A percentile compares a stretch with the other conserved stretches of the same genome.
Conservation (phyloP, 192 early-diverging fungal species). For the Podila minutissima region DNA sequence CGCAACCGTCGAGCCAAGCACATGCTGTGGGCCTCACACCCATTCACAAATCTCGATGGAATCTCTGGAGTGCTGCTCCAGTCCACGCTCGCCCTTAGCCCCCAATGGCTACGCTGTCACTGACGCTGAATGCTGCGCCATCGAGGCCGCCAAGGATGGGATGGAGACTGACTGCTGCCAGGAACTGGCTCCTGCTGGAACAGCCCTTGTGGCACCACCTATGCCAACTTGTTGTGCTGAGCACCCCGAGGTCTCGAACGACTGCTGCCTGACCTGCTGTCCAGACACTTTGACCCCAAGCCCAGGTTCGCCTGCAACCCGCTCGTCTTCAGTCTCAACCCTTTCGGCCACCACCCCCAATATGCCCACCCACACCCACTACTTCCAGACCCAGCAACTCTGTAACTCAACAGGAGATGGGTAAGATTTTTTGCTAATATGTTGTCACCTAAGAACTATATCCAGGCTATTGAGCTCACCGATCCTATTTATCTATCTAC, state of each 20-base stretch:
- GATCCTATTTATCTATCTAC: neutral
- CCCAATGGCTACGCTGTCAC: conserved; percentile 16
- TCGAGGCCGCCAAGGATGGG: conserved; percentile 35
- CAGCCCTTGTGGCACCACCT: conserved; percentile 1
- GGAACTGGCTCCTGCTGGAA: conserved; percentile 24
- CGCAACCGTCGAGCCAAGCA: conserved; percentile 29
- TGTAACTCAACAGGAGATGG: conserved; percentile 19
- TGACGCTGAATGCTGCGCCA: conserved; percentile 41
- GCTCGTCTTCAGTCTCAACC: conserved; percentile 9
- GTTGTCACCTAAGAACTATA: too few species aligned
- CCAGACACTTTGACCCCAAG: conserved; percentile 28
- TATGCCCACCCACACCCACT: neutral
- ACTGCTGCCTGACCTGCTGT: conserved; percentile 46
- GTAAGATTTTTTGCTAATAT: conserved; percentile 8
- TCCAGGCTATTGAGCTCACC: too few species aligned
- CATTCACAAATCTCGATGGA: conserved; percentile 20
- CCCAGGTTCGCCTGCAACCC: conserved; percentile 9
- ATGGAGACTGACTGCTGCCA: conserved; percentile 46
- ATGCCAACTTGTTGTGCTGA: conserved; percentile 38
- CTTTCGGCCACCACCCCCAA: conserved; percentile 16
- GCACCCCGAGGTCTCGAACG: conserved; percentile 39
- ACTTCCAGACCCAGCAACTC: conserved; percentile 13
- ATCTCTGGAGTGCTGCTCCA: conserved; percentile 16
- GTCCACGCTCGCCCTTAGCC: neutral
- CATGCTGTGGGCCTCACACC: conserved; percentile 31